These are phyloP conservation scores for Coemansia sp. DNA, from an alignment of 192 early-diverging fungal genomes.

Conservation along the genomic window DNA sequence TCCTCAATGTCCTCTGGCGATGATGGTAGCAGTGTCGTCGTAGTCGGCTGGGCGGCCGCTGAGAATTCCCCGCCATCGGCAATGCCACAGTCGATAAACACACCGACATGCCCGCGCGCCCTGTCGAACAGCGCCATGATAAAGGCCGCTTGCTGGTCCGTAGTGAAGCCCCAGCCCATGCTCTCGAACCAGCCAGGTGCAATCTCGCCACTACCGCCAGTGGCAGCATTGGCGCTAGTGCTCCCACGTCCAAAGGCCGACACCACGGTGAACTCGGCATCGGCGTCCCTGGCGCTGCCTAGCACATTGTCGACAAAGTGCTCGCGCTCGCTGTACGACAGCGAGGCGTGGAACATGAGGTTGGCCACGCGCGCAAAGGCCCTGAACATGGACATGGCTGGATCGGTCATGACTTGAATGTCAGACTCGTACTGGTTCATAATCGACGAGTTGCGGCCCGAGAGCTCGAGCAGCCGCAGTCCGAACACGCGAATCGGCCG, in stretches of 20 bases:
- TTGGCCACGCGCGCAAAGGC: constrained; percentile 79
- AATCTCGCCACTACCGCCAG: neutral
- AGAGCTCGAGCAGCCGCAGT: constrained; percentile 78
- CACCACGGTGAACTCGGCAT: constrained; percentile 70
- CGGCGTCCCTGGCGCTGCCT: constrained; percentile 59
- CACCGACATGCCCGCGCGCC: constrained; percentile 54
- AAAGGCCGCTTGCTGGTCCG: constrained; percentile 56
- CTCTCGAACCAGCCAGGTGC: constrained; percentile 43
- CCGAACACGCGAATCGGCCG: constrained; percentile 59
- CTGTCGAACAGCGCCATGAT: constrained; percentile 54
- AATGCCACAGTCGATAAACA: constrained; percentile 75
- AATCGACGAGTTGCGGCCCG: constrained; percentile 78
- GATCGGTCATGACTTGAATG: constrained; percentile 67
- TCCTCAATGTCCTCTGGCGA: too few relatives aligned
- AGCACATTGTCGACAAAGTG: constrained; percentile 74
- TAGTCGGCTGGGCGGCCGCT: neutral
- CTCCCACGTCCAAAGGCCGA: constrained; percentile 61
- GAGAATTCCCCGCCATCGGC: constrained; percentile 39
- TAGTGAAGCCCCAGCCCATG: constrained; percentile 51
- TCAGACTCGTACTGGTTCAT: constrained; percentile 75
- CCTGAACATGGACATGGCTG: constrained; percentile 80
- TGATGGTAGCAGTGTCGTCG: too few relatives aligned
- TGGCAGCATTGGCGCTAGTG: neutral
- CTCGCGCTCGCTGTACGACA: constrained; percentile 63
- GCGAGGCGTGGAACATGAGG: constrained; percentile 62